phyloP scores from a whole-genome alignment of 2,329 filamentous ascomycete genomes.

The Claviceps sp. region DNA sequence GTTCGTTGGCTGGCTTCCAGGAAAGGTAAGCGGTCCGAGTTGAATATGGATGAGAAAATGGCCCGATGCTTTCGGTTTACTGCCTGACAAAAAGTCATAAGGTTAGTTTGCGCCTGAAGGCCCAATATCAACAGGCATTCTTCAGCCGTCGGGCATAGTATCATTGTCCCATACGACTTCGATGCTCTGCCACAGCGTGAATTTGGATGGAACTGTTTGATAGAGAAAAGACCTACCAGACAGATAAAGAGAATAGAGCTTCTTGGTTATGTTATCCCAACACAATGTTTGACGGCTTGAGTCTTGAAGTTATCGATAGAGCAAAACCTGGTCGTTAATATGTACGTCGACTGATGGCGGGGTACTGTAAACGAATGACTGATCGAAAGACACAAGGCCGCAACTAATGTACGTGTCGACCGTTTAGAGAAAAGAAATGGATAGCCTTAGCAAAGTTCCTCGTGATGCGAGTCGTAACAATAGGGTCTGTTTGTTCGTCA shows the following conservation, averaged over 20 bases:
- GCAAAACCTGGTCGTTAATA: background rate
- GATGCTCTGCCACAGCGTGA: background rate
- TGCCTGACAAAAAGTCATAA: background rate
- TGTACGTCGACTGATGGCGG: background rate
- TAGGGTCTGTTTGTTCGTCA: background rate
- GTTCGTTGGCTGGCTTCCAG: background rate
- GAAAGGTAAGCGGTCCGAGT: background rate
- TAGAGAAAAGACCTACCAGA: background rate
- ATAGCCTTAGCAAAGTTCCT: background rate
- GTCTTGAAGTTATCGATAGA: background rate
- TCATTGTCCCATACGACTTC: background rate
- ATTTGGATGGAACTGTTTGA: background rate
- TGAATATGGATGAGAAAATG: background rate
- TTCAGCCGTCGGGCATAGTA: background rate
- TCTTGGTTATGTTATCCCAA: background rate
- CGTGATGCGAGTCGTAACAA: background rate
- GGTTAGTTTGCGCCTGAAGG: slow-evolving; percentile 5
- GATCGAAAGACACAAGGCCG: background rate
- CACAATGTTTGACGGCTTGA: background rate
- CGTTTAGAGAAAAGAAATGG: background rate
- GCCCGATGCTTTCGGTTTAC: background rate
- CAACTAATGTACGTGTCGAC: background rate
- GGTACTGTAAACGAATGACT: background rate
- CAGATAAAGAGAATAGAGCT: background rate
- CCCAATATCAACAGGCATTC: background rate